phyloP scores from a whole-genome alignment of 345 rosid species.

The Heritiera littoralis region DNA sequence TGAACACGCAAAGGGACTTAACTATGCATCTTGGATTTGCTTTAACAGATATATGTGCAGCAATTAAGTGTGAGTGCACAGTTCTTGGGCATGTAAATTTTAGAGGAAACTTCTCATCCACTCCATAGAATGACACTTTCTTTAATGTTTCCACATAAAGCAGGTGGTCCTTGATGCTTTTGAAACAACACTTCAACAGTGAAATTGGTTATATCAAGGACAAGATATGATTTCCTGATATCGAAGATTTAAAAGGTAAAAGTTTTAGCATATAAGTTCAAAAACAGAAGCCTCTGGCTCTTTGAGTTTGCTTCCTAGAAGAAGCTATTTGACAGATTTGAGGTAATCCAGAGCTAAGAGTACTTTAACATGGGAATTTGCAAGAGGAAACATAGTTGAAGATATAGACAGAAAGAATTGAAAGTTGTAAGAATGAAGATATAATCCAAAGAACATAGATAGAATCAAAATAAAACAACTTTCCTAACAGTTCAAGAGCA shows the following conservation, averaged over 20 bases:
- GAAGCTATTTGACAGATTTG: neutral
- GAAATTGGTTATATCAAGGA: conserved; percentile 10
- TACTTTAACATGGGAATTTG: neutral
- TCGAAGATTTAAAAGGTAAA: neutral
- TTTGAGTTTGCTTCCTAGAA: neutral
- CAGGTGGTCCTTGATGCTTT: conserved; percentile 42
- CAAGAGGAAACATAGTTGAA: neutral
- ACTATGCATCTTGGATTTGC: conserved; percentile 7
- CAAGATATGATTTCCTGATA: neutral
- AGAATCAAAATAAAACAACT: conserved; percentile 1
- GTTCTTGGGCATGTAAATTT: conserved; percentile 28
- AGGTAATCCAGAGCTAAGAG: neutral
- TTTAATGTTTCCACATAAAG: conserved; percentile 30
- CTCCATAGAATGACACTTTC: conserved; percentile 24
- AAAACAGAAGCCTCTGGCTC: neutral
- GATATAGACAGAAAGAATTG: neutral
- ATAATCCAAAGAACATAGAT: conserved; percentile 1
- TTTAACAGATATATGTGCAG: conserved; percentile 9
- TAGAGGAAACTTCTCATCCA: conserved; percentile 42
- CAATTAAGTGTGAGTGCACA: conserved; percentile 6
- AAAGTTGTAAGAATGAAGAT: neutral
- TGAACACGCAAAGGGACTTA: neutral
- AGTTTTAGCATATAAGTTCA: neutral
- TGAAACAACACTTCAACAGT: conserved; percentile 20
- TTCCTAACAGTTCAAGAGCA: conserved; percentile 27